Base-by-base conservation (phyloP, 345 rosid species). In the Brassica rapa region DNA sequence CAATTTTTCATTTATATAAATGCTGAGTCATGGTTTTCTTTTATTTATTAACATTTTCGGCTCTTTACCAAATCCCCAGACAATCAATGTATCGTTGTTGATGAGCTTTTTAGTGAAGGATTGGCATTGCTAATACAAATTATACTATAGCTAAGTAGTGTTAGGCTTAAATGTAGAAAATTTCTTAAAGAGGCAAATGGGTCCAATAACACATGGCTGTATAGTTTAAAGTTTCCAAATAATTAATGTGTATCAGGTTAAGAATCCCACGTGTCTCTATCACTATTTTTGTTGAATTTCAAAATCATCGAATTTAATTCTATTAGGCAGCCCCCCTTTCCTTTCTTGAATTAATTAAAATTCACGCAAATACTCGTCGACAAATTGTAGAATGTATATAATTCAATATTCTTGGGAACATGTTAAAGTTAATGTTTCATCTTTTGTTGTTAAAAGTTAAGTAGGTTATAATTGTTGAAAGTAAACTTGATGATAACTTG, bases 251-350 rank as follows among this genome's bases (percentile, higher is more conserved):
- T 66, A 59, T 63, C 51, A 68, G 15, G 1, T 41, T 70, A 62
- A 80, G 80, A 65, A 75, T 75, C 30, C 64, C 80, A 81, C 83
- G 83, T 76, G 80, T 69, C 83, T 69, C 83, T 16, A 0, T 14
- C 59, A 71, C 66, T 66, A 0, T 59, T 71, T 68, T 79, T 69
- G 41, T 55, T 7, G 21, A 80, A 75, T 80, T 80, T 35, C 51
- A 74, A 80, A 74, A 37, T 66, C 33, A 37, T 74, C 9, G 37
- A 80, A 75, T 25, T 25, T 25, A 25, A 25, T 25, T 25, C 27
- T 25, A 25, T 25, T 25, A 25, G 27, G 27, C 27, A 25, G 27
- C 27, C 27, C 27, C 27, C 27, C 27, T 2, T 2, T 25, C 27
- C 27, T 25, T 25, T 25, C 27, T 25, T 25, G 27, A 25, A 25